phyloP scores from a whole-genome alignment of 2,329 filamentous ascomycete genomes.

The Coniochaeta sp. region DNA sequence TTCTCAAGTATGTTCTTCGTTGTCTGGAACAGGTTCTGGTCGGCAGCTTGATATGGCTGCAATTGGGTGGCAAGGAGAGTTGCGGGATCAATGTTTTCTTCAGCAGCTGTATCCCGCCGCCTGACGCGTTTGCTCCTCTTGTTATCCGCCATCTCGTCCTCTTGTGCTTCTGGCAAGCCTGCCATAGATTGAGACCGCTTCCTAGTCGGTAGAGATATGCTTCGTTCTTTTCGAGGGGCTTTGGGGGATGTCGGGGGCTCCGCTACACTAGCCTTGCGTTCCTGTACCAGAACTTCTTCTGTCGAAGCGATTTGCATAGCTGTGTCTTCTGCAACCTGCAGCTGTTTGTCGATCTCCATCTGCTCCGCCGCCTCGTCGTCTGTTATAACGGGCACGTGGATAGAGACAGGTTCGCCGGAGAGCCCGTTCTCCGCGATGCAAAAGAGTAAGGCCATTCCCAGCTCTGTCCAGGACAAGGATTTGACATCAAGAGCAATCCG shows the following conservation, averaged over 20 bases:
- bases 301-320: conserved; percentile 1
- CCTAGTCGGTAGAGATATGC: conserved; percentile 35
- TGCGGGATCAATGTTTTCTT: conserved; percentile 45
- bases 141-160: conserved; percentile 49
- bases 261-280: background rate
- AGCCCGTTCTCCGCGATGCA: conserved; percentile 24
- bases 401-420: conserved; percentile 22
- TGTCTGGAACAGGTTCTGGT: conserved; percentile 47
- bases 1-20: conserved; percentile 48
- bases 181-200: conserved; percentile 58
- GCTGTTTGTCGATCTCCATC: conserved; percentile 28
- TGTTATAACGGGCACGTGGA: conserved; percentile 27
- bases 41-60: conserved; percentile 47
- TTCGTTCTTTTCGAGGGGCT: conserved; percentile 18
- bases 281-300: conserved; percentile 1
- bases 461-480: conserved; percentile 31
- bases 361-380: conserved; percentile 29
- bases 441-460: conserved; percentile 33
- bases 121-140: conserved; percentile 61
- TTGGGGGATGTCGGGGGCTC: background rate
- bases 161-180: conserved; percentile 45
- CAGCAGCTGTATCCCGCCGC: conserved; percentile 48
- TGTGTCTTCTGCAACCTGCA: conserved; percentile 10
- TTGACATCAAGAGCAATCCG: conserved; percentile 21
- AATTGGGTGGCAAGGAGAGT: conserved; percentile 46